A percentile compares a stretch with the other conserved stretches of the same genome.
Evolutionary conservation across 768 basidiomycete species (phyloP).

Genomic region (Amanita jacksonii): DNA sequence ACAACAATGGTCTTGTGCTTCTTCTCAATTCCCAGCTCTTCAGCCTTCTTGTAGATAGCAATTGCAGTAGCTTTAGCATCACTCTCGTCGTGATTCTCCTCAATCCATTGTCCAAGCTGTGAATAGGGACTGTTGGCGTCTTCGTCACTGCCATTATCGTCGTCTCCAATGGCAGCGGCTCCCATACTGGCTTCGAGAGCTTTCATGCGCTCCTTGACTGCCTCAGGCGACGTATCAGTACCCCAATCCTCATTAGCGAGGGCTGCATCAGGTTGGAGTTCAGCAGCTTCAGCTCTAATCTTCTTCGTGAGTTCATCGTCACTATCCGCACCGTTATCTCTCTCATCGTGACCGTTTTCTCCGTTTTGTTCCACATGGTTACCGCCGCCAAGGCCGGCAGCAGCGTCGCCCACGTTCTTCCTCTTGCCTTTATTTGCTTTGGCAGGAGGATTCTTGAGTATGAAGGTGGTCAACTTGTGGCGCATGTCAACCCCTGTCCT

Average conservation of each 20-base stretch:
- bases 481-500: constrained; percentile 90
- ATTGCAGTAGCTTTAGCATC: constrained; percentile 45
- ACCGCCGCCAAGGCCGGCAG: constrained; percentile 36
- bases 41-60: constrained; percentile 79
- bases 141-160: constrained; percentile 87
- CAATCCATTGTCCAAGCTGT: constrained; percentile 76
- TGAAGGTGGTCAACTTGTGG: constrained; percentile 94
- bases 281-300: constrained; percentile 85
- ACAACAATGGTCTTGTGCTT: constrained; percentile 88
- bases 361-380: constrained; percentile 22
- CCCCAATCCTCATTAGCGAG: constrained; percentile 78
- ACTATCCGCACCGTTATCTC: constrained; percentile 55
- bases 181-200: constrained; percentile 55
- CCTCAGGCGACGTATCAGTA: constrained; percentile 84
- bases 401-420: constrained; percentile 44
- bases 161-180: constrained; percentile 41
- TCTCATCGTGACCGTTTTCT: constrained; percentile 30
- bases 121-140: constrained; percentile 81
- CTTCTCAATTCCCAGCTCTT: constrained; percentile 87
- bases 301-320: constrained; percentile 86
- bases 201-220: constrained; percentile 75
- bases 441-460: constrained; percentile 95
- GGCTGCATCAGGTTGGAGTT: constrained; percentile 52
- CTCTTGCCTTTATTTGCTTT: constrained; percentile 68
- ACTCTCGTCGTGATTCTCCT: constrained; percentile 51